These are phyloP conservation scores for Chrysoporthe austroafricana DNA, from an alignment of 2,329 filamentous ascomycete genomes.

Conservation along the genomic window DNA sequence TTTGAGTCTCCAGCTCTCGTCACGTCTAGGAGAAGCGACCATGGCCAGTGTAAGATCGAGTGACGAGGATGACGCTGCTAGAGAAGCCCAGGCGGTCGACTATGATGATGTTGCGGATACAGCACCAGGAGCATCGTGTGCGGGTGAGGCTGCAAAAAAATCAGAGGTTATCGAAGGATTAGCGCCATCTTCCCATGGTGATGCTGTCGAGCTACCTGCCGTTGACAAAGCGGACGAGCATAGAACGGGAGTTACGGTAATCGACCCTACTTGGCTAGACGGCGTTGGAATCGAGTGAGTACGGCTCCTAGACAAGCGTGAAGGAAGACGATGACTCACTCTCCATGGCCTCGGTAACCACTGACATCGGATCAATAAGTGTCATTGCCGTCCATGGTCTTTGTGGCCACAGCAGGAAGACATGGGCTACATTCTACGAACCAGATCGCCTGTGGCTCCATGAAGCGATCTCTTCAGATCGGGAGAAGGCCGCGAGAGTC, in stretches of 20 bases:
- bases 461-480: neutral
- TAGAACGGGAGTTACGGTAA: neutral
- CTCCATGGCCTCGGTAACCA: no score
- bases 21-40: neutral
- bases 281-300: constrained; percentile 2
- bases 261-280: neutral
- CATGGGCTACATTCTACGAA: neutral
- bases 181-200: neutral
- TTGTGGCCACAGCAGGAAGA: neutral
- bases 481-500: neutral
- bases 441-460: neutral
- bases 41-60: neutral
- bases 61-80: neutral
- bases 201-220: neutral
- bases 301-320: neutral
- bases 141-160: neutral
- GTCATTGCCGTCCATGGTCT: constrained; percentile 8
- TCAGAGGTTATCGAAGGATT: neutral
- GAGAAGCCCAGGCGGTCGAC: neutral
- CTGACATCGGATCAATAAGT: neutral
- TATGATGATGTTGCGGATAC: neutral
- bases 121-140: neutral
- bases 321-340: no score
- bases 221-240: neutral
- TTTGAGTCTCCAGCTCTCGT: neutral